These are phyloP conservation scores for Cadophora luteo-olivacea DNA, from an alignment of 2,329 filamentous ascomycete species.

Conservation along the genomic window DNA sequence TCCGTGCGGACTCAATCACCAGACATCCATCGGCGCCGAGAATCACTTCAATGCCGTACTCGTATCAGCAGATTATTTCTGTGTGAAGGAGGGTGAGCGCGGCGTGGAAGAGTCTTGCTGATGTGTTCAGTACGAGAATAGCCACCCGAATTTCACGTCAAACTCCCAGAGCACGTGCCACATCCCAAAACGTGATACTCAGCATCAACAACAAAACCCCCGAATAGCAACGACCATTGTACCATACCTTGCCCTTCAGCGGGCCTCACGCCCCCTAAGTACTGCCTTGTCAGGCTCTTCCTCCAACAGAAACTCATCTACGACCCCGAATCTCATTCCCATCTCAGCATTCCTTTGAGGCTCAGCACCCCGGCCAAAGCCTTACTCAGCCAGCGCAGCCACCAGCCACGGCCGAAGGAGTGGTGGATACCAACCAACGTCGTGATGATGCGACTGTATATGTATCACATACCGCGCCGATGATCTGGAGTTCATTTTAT, in stretches of 20 bases:
- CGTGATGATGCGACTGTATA: slow-evolving; percentile 13
- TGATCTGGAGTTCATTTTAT: not conserved
- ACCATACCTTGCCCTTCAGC: not conserved
- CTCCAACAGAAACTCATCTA: not conserved
- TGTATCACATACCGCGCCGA: not conserved
- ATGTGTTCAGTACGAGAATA: not conserved
- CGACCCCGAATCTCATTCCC: not conserved
- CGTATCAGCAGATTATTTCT: not conserved
- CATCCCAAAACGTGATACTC: not conserved
- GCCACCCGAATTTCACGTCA: not conserved
- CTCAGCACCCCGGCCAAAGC: slow-evolving; percentile 2
- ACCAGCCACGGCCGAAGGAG: slow-evolving; percentile 13
- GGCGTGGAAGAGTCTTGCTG: not conserved
- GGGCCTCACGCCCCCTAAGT: not conserved
- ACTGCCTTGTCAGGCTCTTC: slow-evolving; percentile 1
- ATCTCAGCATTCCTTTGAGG: slow-evolving; percentile 19
- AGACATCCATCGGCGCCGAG: not conserved
- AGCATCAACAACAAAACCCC: not conserved
- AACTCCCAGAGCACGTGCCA: slow-evolving; percentile 5
- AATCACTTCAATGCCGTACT: not conserved
- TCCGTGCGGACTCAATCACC: not conserved
- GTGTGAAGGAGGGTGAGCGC: not conserved
- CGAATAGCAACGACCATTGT: slow-evolving; percentile 6
- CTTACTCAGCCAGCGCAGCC: slow-evolving; percentile 18
- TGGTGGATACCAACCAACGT: slow-evolving; percentile 2